Evolutionary conservation across 768 basidiomycete genomes (phyloP).

Genomic region (Termitomyces sp.): DNA sequence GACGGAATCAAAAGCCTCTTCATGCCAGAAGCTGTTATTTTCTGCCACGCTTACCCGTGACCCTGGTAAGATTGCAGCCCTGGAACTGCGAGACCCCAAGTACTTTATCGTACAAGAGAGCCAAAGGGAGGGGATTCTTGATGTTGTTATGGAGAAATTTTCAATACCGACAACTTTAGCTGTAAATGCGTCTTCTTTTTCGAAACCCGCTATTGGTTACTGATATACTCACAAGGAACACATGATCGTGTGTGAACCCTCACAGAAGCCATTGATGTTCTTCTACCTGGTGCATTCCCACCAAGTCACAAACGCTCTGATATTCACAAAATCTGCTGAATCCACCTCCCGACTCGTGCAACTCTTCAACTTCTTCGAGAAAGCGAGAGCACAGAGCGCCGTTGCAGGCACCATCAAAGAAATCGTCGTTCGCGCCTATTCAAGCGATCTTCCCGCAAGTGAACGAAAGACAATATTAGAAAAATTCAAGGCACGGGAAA

Average conservation of each 20-base stretch:
- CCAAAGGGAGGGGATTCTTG: slow-evolving; percentile 36
- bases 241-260: slow-evolving; percentile 76
- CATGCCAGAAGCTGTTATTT: slow-evolving; percentile 94
- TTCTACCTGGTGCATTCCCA: slow-evolving; percentile 76
- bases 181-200: slow-evolving; percentile 35
- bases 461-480: slow-evolving; percentile 79
- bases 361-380: slow-evolving; percentile 80
- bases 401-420: slow-evolving; percentile 16
- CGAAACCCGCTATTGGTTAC: not conserved
- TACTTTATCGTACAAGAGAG: slow-evolving; percentile 82
- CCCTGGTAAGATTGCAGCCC: slow-evolving; percentile 85
- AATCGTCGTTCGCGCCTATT: slow-evolving; percentile 68
- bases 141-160: slow-evolving; percentile 70
- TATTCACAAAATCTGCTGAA: slow-evolving; percentile 98
- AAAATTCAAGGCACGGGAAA: slow-evolving; percentile 74
- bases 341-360: slow-evolving; percentile 79
- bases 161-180: slow-evolving; percentile 76
- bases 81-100: slow-evolving; percentile 74
- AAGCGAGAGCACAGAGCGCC: slow-evolving; percentile 24
- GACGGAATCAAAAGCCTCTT: slow-evolving; percentile 53
- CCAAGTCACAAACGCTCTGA: slow-evolving; percentile 65
- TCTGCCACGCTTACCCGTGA: slow-evolving; percentile 94
- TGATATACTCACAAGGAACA: slow-evolving; percentile 58
- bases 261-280: slow-evolving; percentile 84
- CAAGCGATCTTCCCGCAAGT: slow-evolving; percentile 71